phyloP scores from a whole-genome alignment of 1,284 basidiomycete genomes.

The Gymnopus androsaceus region DNA sequence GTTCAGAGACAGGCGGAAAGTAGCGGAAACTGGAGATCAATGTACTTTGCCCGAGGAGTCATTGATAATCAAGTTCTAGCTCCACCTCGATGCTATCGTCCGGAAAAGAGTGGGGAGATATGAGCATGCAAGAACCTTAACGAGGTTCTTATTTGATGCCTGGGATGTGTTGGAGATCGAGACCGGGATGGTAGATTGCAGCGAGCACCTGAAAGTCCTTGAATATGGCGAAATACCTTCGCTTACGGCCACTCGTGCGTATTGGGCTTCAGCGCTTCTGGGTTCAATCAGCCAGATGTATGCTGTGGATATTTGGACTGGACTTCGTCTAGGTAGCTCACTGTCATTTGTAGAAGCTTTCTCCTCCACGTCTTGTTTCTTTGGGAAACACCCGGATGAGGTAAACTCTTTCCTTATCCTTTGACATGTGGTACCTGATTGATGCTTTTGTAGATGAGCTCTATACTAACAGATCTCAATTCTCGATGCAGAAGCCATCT shows the following conservation, averaged over 20 bases:
- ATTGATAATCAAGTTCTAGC: slow-evolving; percentile 45
- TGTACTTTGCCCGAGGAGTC: slow-evolving; percentile 46
- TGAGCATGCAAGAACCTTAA: slow-evolving; percentile 37
- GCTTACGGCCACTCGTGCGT: slow-evolving; percentile 49
- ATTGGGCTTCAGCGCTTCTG: slow-evolving; percentile 52
- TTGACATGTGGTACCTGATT: neutral
- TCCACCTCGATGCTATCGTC: slow-evolving; percentile 43
- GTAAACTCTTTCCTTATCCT: slow-evolving; percentile 31
- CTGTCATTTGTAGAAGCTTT: slow-evolving; percentile 51
- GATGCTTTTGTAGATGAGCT: slow-evolving; percentile 31
- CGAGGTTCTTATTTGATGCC: slow-evolving; percentile 47
- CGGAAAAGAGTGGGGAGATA: slow-evolving; percentile 34
- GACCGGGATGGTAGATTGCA: slow-evolving; percentile 20
- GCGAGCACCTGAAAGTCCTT: slow-evolving; percentile 33
- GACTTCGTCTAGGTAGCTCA: slow-evolving; percentile 23
- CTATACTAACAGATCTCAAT: slow-evolving; percentile 42
- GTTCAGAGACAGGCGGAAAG: slow-evolving; percentile 30
- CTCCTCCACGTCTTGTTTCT: slow-evolving; percentile 56
- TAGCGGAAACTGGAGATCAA: slow-evolving; percentile 43
- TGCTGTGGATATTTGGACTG: slow-evolving; percentile 45
- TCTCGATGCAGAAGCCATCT: slow-evolving; percentile 43
- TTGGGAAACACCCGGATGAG: slow-evolving; percentile 45
- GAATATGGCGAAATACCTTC: slow-evolving; percentile 24
- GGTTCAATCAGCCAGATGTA: slow-evolving; percentile 46
- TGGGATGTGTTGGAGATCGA: slow-evolving; percentile 54